Evolutionary conservation across 2,329 filamentous ascomycete species (phyloP).

Genomic region (Hypocreales sp.): DNA sequence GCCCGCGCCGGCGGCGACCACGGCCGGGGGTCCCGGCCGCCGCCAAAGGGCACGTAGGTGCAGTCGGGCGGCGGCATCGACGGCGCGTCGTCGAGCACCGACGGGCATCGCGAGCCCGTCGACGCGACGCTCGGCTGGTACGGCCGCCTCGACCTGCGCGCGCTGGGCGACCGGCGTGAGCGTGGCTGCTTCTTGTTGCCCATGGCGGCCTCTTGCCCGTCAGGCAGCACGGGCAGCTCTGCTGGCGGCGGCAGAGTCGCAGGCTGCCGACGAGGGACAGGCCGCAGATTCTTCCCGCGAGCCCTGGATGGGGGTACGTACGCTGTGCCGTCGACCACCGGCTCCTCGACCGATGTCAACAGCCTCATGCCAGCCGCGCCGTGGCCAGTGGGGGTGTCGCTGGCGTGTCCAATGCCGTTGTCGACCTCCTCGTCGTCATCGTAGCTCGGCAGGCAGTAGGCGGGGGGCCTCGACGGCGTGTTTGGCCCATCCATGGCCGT

Average conservation of each 20-base stretch:
- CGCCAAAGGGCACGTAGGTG: constrained; percentile 43
- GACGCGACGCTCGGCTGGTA: constrained; percentile 40
- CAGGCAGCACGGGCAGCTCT: too few species aligned
- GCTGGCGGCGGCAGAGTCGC: too few species aligned
- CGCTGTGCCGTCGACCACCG: too few species aligned
- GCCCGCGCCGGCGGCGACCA: constrained; percentile 39
- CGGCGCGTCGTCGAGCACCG: constrained; percentile 39
- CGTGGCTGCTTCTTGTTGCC: constrained; percentile 12
- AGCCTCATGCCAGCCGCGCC: constrained; percentile 41
- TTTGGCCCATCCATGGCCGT: constrained; percentile 35
- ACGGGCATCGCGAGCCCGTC: constrained; percentile 26
- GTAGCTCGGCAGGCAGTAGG: constrained; percentile 41
- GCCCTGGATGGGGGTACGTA: too few species aligned
- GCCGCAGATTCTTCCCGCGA: too few species aligned
- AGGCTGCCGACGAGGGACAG: too few species aligned
- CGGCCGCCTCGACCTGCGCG: constrained; percentile 21
- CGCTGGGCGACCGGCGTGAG: constrained; percentile 30
- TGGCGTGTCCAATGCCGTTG: too few species aligned
- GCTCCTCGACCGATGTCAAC: constrained; percentile 47
- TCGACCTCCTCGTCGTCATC: constrained; percentile 39
- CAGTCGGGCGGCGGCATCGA: constrained; percentile 48
- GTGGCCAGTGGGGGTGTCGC: constrained; percentile 28
- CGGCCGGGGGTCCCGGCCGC: constrained; percentile 29
- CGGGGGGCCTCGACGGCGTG: constrained; percentile 36
- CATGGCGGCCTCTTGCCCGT: too few species aligned